A percentile compares a stretch with the other conserved stretches of the same genome.
phyloP scores from a whole-genome alignment of 441 rosid species.

The Pelargonium fulgidum region DNA sequence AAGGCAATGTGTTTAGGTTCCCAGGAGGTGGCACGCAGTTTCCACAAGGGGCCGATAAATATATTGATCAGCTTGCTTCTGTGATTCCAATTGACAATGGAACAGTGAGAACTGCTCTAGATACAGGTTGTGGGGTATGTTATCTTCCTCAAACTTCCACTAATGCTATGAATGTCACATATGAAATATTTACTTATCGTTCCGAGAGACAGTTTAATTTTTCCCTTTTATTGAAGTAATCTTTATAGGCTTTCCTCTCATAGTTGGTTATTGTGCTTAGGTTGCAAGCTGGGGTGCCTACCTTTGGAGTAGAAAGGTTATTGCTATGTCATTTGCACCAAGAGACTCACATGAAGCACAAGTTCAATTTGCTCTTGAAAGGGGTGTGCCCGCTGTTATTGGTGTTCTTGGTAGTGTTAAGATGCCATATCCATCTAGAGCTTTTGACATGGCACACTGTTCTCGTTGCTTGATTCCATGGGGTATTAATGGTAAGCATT shows the following conservation, averaged over 20 bases:
- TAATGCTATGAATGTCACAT: too few species aligned
- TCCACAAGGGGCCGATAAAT: constrained; percentile 21
- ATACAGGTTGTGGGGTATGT: constrained; percentile 22
- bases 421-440: constrained; percentile 20
- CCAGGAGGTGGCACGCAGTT: constrained; percentile 21
- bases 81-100: constrained; percentile 19
- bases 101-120: constrained; percentile 19
- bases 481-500: constrained; percentile 15
- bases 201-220: neutral
- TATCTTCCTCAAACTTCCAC: neutral
- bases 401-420: constrained; percentile 19
- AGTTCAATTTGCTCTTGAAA: constrained; percentile 20
- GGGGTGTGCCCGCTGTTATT: constrained; percentile 1
- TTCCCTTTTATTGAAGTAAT: too few species aligned
- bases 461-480: constrained; percentile 21
- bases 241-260: neutral
- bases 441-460: constrained; percentile 19
- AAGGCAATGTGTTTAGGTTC: constrained; percentile 19
- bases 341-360: constrained; percentile 23
- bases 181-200: neutral
- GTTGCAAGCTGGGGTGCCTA: constrained; percentile 20
- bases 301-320: constrained; percentile 12
- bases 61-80: constrained; percentile 20
- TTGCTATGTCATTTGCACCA: constrained; percentile 22
- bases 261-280: neutral